phyloP scores from a whole-genome alignment of 2,329 filamentous ascomycete species.

The Cercospora beticola region DNA sequence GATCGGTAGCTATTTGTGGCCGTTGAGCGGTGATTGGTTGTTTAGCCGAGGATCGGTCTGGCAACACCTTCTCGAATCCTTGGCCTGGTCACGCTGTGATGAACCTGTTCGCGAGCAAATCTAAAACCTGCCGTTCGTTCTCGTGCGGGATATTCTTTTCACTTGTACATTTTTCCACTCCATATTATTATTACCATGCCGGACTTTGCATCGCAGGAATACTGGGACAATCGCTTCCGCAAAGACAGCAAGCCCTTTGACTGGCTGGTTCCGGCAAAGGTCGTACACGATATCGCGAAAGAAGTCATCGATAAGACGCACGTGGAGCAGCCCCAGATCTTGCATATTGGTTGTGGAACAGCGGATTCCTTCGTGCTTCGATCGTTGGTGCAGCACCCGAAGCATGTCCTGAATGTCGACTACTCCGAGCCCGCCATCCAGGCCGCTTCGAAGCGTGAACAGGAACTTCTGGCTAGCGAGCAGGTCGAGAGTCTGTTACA shows the following conservation, averaged over 20 bases:
- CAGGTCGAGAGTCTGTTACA: slow-evolving; percentile 13
- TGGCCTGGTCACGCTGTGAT: neutral
- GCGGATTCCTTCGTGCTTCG: slow-evolving; percentile 21
- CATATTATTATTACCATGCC: slow-evolving; percentile 16
- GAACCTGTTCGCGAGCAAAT: neutral
- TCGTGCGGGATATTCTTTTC: neutral
- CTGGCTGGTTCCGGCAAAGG: slow-evolving; percentile 26
- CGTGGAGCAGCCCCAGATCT: slow-evolving; percentile 19
- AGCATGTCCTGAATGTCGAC: slow-evolving; percentile 28
- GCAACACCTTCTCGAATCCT: slow-evolving; percentile 1
- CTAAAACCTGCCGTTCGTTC: neutral
- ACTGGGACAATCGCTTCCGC: slow-evolving; percentile 26
- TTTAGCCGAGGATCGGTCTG: neutral
- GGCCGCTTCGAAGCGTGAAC: slow-evolving; percentile 22
- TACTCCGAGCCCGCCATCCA: slow-evolving; percentile 24
- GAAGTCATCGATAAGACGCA: slow-evolving; percentile 22
- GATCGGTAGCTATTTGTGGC: neutral
- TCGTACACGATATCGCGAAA: slow-evolving; percentile 18
- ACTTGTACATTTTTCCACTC: neutral
- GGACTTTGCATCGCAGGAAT: slow-evolving; percentile 26
- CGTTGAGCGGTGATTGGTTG: neutral
- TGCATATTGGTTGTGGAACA: slow-evolving; percentile 28
- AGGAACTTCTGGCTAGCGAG: slow-evolving; percentile 20
- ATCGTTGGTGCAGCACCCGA: slow-evolving; percentile 20
- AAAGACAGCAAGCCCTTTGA: slow-evolving; percentile 24